Base-by-base conservation (phyloP, 176 grass and related monocot genomes). In the Oryza coarctata region DNA sequence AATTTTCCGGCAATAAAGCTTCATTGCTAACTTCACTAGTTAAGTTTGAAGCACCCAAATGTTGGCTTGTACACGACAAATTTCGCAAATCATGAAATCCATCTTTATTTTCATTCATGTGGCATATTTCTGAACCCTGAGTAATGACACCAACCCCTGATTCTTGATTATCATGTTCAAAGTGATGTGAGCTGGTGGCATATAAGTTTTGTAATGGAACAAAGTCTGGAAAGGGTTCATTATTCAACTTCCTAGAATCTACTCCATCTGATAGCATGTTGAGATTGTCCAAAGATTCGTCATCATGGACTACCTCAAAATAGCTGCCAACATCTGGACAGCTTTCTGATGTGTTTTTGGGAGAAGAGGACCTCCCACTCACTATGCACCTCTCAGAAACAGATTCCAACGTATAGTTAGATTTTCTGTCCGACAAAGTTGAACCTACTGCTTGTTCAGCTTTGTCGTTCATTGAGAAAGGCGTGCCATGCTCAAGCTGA, bases 271-370 rank as follows among this genome's bases (percentile, higher is more conserved):
- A 82, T 43, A 68, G 32, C n/a, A 52, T 36, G 5, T 76, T 83
- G 35, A 80, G 85, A 70, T 85, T 85, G 22, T 89, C 85, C 81
- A 87, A 76, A 85, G 82, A 80, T 80, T 18, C 38, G 6, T 76
- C 85, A 82, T 43, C 68, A 23, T 83, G 78, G 52, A 89, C 84
- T 12, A 55, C 47, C 79, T 86, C 79, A 52, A 92, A 84, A 86
- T 89, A 84, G 68, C 45, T 83, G 55, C 15, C 65, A 92, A 63
- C 73, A 86, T 36, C 69, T 89, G 85, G 87, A 80, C 76, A 79
- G 71, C 35, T 79, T 82, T 81, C 82, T 71, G 73, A 58, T 67
- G 68, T 68, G 12, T 82, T 84, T 55, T 81, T 83, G 12, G 81
- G 80, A 67, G 89, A 69, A 35, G 87, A 73, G 38, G 70, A 63